Conservation (phyloP, 192 early-diverging fungal genomes). For the Umbelopsis sp. region DNA sequence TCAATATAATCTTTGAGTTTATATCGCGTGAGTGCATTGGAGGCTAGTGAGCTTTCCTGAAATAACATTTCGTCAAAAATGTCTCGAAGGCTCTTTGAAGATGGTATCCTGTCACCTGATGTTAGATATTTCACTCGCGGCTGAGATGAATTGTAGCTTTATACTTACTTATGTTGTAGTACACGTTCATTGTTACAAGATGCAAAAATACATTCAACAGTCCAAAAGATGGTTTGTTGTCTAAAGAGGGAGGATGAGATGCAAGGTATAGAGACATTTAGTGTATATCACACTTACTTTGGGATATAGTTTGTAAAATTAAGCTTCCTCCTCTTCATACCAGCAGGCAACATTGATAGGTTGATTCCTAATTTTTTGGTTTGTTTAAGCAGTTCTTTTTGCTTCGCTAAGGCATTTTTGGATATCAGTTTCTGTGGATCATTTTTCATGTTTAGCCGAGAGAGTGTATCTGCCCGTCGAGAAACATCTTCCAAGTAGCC, state of each 20-base stretch:
- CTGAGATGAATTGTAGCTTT: background rate
- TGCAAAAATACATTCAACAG: conserved; percentile 49
- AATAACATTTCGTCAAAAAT: conserved; percentile 33
- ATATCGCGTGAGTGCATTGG: conserved; percentile 27
- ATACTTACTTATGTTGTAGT: conserved; percentile 39
- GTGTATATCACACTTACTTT: conserved; percentile 39
- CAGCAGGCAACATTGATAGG: conserved; percentile 52
- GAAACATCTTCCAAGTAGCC: conserved; percentile 67
- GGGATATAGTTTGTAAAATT: conserved; percentile 55
- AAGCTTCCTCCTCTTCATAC: conserved; percentile 57
- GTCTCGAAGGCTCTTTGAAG: conserved; percentile 22
- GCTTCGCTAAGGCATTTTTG: background rate
- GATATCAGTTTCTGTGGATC: conserved; percentile 5
- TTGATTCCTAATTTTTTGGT: conserved; percentile 43
- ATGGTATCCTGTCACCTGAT: conserved; percentile 18
- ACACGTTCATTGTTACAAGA: conserved; percentile 24
- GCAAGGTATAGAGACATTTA: background rate
- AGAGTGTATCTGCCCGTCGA: conserved; percentile 52
- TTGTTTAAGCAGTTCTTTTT: conserved; percentile 35
- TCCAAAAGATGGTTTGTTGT: conserved; percentile 48
- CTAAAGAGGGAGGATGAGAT: conserved; percentile 25
- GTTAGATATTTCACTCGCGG: background rate
- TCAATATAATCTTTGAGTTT: conserved; percentile 25
- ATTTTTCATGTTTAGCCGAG: conserved; percentile 47
- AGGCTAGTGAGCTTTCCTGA: conserved; percentile 22